phyloP scores from a whole-genome alignment of 2,329 filamentous ascomycete genomes.

The Hyphodiscus sp. region DNA sequence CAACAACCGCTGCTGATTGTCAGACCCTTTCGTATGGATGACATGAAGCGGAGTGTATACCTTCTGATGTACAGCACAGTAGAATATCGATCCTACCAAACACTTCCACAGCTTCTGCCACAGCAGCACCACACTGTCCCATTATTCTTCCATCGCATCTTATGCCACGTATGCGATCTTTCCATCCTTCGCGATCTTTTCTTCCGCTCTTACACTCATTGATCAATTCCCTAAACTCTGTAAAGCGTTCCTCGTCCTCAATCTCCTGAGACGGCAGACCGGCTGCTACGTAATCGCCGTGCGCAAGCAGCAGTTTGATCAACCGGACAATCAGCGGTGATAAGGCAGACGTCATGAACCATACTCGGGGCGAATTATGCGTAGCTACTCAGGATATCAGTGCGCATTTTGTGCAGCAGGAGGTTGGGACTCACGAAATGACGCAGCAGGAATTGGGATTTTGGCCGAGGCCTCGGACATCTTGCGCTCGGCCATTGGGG shows the following conservation, averaged over 20 bases:
- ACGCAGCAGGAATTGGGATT: slow-evolving; percentile 20
- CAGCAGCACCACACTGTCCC: slow-evolving; percentile 50
- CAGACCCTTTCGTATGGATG: neutral
- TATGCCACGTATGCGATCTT: slow-evolving; percentile 64
- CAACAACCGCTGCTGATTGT: slow-evolving; percentile 61
- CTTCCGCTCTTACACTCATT: slow-evolving; percentile 57
- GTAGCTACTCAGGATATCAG: slow-evolving; percentile 35
- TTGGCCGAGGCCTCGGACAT: slow-evolving; percentile 37
- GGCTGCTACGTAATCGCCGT: slow-evolving; percentile 85
- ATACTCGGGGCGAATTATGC: slow-evolving; percentile 74
- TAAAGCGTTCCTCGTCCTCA: slow-evolving; percentile 67
- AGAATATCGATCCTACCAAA: slow-evolving; percentile 89
- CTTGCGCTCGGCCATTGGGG: slow-evolving; percentile 40
- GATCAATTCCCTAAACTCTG: slow-evolving; percentile 75
- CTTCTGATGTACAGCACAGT: slow-evolving; percentile 82
- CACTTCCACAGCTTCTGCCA: slow-evolving; percentile 76
- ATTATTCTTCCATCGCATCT: slow-evolving; percentile 51
- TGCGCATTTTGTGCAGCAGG: neutral
- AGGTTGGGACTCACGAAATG: slow-evolving; percentile 23
- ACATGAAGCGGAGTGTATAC: slow-evolving; percentile 38
- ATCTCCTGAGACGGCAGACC: slow-evolving; percentile 75
- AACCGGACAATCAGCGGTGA: slow-evolving; percentile 81
- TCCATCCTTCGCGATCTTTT: slow-evolving; percentile 70
- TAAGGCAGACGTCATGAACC: slow-evolving; percentile 84
- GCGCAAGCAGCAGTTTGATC: slow-evolving; percentile 73